Percentiles rank a stretch among this genome's conserved stretches.
Conservation (phyloP, 2,329 filamentous ascomycete species). For the Drechslerella coelobrocha region DNA sequence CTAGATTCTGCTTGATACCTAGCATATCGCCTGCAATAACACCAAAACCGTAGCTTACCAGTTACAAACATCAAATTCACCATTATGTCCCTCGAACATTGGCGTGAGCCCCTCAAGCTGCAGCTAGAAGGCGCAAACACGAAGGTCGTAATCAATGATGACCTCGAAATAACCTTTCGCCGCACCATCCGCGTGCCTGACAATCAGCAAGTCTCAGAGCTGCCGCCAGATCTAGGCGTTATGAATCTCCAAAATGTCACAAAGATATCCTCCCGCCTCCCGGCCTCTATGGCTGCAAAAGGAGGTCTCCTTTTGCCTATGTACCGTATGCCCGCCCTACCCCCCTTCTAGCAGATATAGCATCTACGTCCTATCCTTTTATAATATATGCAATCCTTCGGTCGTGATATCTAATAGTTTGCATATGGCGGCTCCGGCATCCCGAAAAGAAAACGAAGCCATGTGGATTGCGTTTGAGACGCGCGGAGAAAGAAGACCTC, state of each 20-base stretch:
- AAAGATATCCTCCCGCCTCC: slow-evolving; percentile 57
- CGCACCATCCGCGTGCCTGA: slow-evolving; percentile 60
- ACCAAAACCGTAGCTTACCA: too few relatives aligned
- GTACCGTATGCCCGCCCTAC: slow-evolving; percentile 54
- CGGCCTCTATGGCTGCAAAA: slow-evolving; percentile 57
- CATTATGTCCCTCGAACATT: not conserved
- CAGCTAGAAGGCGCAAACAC: not conserved
- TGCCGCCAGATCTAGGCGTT: slow-evolving; percentile 58
- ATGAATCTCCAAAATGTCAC: slow-evolving; percentile 59
- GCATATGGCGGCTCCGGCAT: not conserved
- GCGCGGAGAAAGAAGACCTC: not conserved
- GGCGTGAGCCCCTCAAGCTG: slow-evolving; percentile 5
- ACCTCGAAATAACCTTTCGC: slow-evolving; percentile 21
- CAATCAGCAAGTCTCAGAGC: slow-evolving; percentile 54
- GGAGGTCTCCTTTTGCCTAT: slow-evolving; percentile 63
- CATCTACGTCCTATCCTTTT: not conserved
- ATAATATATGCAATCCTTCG: too few relatives aligned
- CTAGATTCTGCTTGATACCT: too few relatives aligned
- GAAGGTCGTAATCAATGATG: not conserved
- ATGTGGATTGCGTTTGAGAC: slow-evolving; percentile 59
- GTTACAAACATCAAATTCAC: not conserved
- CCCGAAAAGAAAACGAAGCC: slow-evolving; percentile 57
- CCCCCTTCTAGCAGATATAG: not conserved
- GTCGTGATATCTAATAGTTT: too few relatives aligned
- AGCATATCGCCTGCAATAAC: too few relatives aligned